These are phyloP conservation scores for Gnomoniopsis smithogilvyi DNA, from an alignment of 2,329 filamentous ascomycete genomes.

Conservation along the genomic window DNA sequence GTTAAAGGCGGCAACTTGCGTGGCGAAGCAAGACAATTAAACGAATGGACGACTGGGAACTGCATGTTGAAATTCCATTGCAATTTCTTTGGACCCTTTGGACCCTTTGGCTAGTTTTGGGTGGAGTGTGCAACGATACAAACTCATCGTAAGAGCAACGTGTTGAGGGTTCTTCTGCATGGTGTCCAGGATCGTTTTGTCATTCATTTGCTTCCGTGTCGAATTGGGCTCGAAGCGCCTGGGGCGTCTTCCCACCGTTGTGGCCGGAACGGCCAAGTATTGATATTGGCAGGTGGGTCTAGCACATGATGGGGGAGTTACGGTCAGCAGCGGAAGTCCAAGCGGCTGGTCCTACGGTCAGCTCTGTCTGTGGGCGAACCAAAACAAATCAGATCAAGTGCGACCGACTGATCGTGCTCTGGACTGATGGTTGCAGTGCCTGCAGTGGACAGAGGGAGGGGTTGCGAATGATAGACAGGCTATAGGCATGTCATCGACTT, in stretches of 20 bases:
- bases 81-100: no score
- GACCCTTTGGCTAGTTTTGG: conserved; percentile 1
- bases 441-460: not conserved
- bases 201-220: not conserved
- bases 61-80: not conserved
- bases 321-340: not conserved
- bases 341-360: not conserved
- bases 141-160: conserved; percentile 6
- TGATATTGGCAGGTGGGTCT: not conserved
- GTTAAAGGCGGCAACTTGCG: conserved; percentile 12
- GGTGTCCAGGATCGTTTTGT: not conserved
- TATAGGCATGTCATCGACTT: not conserved
- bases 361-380: not conserved
- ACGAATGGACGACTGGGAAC: not conserved
- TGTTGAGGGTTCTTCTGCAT: not conserved
- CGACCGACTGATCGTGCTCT: not conserved
- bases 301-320: not conserved
- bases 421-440: conserved; percentile 1
- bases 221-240: not conserved
- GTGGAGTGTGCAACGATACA: conserved; percentile 6
- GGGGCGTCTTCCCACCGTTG: not conserved
- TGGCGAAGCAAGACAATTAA: not conserved
- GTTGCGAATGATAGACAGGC: not conserved
- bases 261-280: not conserved
- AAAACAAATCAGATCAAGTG: not conserved